phyloP scores from a whole-genome alignment of 176 grass and related monocot species.

The Eragrostis nindensis region DNA sequence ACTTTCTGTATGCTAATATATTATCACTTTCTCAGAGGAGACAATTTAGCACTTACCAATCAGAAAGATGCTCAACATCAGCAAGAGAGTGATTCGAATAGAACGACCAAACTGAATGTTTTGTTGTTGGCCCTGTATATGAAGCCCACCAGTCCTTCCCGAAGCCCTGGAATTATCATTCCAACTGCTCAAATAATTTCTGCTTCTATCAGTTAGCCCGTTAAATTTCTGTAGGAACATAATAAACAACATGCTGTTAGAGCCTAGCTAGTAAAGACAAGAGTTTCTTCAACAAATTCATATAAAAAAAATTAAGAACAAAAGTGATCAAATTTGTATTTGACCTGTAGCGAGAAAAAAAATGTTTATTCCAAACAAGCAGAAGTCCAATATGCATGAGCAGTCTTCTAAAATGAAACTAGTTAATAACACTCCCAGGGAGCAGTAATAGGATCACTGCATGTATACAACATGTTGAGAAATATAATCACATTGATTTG shows the following conservation, averaged over 20 bases:
- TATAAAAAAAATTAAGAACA: neutral
- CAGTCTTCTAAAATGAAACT: neutral
- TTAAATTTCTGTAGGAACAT: conserved; percentile 57
- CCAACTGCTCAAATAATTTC: conserved; percentile 59
- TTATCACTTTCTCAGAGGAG: neutral
- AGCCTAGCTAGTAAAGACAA: neutral
- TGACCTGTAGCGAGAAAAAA: neutral
- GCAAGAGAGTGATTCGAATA: conserved; percentile 66
- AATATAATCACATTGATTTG: neutral
- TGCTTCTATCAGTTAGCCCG: conserved; percentile 61
- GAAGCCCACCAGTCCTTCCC: conserved; percentile 42
- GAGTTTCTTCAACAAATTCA: neutral
- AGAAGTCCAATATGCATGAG: neutral
- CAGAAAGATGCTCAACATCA: conserved; percentile 86
- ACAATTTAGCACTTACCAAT: conserved; percentile 73
- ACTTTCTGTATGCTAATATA: neutral
- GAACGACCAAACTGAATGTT: conserved; percentile 56
- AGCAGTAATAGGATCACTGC: neutral
- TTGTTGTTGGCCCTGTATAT: conserved; percentile 57
- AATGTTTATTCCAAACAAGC: neutral
- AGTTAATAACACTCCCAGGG: neutral
- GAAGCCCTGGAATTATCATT: conserved; percentile 52
- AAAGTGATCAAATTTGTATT: neutral
- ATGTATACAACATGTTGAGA: neutral
- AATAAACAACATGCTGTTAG: neutral